Conservation (phyloP, 495 filamentous ascomycete genomes). For the Thermothielavioides terrestris region DNA sequence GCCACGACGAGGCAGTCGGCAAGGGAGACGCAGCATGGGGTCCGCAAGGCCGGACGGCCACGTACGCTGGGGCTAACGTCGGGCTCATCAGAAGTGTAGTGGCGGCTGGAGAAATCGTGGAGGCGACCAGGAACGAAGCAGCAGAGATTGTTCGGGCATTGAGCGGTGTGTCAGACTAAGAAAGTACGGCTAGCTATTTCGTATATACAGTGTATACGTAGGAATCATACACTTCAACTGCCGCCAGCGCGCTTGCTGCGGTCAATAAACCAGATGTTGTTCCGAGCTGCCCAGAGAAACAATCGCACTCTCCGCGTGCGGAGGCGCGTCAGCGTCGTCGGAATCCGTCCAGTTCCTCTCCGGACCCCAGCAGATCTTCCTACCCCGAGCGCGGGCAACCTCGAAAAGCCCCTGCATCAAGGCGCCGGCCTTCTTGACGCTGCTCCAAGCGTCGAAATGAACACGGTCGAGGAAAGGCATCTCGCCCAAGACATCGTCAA, state of each 20-base stretch:
- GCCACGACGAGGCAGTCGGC: slow-evolving; percentile 48
- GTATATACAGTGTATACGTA: too few species aligned
- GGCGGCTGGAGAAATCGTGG: slow-evolving; percentile 60
- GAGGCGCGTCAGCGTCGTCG: slow-evolving; percentile 17
- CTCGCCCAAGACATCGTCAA: slow-evolving; percentile 49
- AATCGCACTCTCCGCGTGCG: not conserved
- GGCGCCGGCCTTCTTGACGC: slow-evolving; percentile 57
- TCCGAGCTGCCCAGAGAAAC: not conserved
- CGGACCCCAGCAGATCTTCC: slow-evolving; percentile 59
- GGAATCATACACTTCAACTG: too few species aligned
- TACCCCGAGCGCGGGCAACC: slow-evolving; percentile 41
- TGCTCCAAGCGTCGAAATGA: slow-evolving; percentile 67
- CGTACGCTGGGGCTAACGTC: slow-evolving; percentile 57
- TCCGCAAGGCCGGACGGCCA: slow-evolving; percentile 53
- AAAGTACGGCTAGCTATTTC: too few species aligned
- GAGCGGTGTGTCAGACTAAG: not conserved
- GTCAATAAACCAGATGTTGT: not conserved
- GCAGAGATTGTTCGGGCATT: slow-evolving; percentile 39
- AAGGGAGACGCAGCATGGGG: slow-evolving; percentile 55
- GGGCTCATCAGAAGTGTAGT: slow-evolving; percentile 57
- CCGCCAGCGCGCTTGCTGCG: too few species aligned
- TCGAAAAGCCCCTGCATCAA: slow-evolving; percentile 62
- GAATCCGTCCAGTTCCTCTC: slow-evolving; percentile 56
- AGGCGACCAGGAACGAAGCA: slow-evolving; percentile 57
- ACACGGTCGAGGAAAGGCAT: slow-evolving; percentile 54